Evolutionary conservation across 2,329 filamentous ascomycete species (phyloP), one percentile per base, ranked within the genome.

Genomic region (Cordyceps tenuipes): DNA sequence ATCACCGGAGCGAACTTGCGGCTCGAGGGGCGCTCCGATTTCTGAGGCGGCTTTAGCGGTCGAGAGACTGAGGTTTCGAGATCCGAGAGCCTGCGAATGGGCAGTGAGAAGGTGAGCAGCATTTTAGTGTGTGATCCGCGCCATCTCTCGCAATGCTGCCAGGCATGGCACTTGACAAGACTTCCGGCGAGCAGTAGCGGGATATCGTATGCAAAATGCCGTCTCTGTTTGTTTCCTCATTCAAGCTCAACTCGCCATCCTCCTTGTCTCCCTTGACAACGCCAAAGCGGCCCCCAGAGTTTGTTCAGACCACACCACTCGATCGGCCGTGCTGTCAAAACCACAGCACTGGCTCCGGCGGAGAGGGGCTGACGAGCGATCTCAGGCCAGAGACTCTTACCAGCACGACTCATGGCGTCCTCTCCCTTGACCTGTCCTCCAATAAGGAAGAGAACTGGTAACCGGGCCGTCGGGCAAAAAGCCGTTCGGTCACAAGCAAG

Each of bases 381-480:
- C 82, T 84, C 85, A 73, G 78, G 63, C 77, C 75, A 81, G 82
- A 87, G 82, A 82, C 77, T 88, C 87, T 90, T 88, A 87, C 82
- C 87, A 72, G 77, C 81, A 78, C 70, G 82, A 84, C 88, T 90
- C 88, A 90, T 90, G 84, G 86, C 79, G 78, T 77, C 77, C 75
- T 72, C 77, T 80, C 76, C 78, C 80, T 85, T 77, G 73, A 78
- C 74, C 73, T 65, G 41, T 31, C 39, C 21, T 19, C 36, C 6
- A 23, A n/a, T 7, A 51, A 0, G 34, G 29, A 43, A 7, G 13
- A 63, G 66, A 62, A 72, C 5, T 13, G 26, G 77, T 79, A 81
- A 81, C 83, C 86, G 82, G 82, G 82, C 29, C 55, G 48, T 43
- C 60, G 36, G 23, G 39, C 39, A 15, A 46, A 47, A 12, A 47